Conservation (phyloP, 306 rosid species). For the Trifolium repens region DNA sequence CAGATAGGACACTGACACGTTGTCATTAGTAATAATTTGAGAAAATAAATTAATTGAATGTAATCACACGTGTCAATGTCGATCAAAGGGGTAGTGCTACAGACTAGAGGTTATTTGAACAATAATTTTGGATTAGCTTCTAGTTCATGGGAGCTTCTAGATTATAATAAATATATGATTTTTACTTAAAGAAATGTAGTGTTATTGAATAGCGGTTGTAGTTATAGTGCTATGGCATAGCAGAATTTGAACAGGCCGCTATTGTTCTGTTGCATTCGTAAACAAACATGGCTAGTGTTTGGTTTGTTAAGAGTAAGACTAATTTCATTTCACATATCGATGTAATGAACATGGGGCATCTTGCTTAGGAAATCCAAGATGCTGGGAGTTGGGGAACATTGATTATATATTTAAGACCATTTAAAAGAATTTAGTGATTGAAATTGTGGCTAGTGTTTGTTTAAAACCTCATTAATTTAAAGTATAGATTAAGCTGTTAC, state of each 20-base stretch:
- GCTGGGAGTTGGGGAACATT: not conserved
- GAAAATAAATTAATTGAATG: too few species aligned
- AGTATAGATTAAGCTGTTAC: slow-evolving; percentile 22
- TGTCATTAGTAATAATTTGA: too few species aligned
- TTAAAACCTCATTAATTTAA: slow-evolving; percentile 14
- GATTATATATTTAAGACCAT: slow-evolving; percentile 22
- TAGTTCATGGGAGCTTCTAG: not conserved
- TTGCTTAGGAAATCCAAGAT: slow-evolving; percentile 20
- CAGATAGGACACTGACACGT: too few species aligned
- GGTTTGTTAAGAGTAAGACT: slow-evolving; percentile 2
- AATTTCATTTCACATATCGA: not conserved
- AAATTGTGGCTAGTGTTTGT: slow-evolving; percentile 22
- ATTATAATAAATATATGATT: not conserved
- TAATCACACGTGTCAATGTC: too few species aligned
- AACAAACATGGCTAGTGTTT: not conserved
- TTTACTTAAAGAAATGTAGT: not conserved
- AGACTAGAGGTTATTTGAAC: not conserved
- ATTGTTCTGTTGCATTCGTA: not conserved
- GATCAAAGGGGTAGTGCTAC: too few species aligned
- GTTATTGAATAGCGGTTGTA: not conserved
- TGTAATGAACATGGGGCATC: not conserved
- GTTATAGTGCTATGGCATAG: too few species aligned
- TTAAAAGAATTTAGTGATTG: slow-evolving; percentile 17
- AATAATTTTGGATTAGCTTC: not conserved
- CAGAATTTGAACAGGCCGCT: not conserved